phyloP scores from a whole-genome alignment of 306 rosid species.

The Pyrus betulifolia region DNA sequence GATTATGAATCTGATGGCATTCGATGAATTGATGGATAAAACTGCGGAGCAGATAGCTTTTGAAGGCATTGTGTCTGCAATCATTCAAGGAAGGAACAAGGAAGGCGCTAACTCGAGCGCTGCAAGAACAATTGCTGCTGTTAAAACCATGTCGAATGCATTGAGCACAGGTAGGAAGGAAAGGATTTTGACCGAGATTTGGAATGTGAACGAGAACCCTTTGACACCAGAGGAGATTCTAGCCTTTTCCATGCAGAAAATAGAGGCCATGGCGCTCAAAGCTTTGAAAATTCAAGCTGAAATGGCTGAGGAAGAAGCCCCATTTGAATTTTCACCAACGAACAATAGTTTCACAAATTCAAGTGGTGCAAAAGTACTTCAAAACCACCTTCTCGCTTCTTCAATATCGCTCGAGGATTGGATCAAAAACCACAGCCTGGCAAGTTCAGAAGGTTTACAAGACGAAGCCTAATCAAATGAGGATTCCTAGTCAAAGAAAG shows the following conservation, averaged over 20 bases:
- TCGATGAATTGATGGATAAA: slow-evolving; percentile 80
- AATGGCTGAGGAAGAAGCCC: slow-evolving; percentile 82
- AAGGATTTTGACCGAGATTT: slow-evolving; percentile 70
- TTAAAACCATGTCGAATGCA: slow-evolving; percentile 53
- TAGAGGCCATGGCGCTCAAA: slow-evolving; percentile 69
- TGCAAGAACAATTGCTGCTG: slow-evolving; percentile 56
- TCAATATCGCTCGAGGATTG: slow-evolving; percentile 64
- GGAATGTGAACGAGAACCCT: slow-evolving; percentile 64
- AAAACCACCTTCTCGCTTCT: slow-evolving; percentile 37
- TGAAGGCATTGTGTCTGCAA: slow-evolving; percentile 85
- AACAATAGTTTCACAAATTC: neutral
- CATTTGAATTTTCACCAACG: slow-evolving; percentile 69
- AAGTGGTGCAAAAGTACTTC: slow-evolving; percentile 26
- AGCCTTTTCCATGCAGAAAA: slow-evolving; percentile 63
- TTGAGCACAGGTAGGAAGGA: slow-evolving; percentile 71
- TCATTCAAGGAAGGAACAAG: slow-evolving; percentile 82
- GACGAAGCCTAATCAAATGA: too few relatives aligned
- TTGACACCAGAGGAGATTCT: slow-evolving; percentile 56
- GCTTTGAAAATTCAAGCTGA: slow-evolving; percentile 80
- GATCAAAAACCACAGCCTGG: slow-evolving; percentile 35
- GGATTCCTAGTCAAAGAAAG: too few relatives aligned
- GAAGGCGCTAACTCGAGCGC: slow-evolving; percentile 93
- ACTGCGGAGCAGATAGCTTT: slow-evolving; percentile 94
- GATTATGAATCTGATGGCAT: slow-evolving; percentile 48
- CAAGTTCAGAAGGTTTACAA: slow-evolving; percentile 8